These are phyloP conservation scores for Citrullus amarus DNA, from an alignment of 306 rosid species.

Conservation along the genomic window DNA sequence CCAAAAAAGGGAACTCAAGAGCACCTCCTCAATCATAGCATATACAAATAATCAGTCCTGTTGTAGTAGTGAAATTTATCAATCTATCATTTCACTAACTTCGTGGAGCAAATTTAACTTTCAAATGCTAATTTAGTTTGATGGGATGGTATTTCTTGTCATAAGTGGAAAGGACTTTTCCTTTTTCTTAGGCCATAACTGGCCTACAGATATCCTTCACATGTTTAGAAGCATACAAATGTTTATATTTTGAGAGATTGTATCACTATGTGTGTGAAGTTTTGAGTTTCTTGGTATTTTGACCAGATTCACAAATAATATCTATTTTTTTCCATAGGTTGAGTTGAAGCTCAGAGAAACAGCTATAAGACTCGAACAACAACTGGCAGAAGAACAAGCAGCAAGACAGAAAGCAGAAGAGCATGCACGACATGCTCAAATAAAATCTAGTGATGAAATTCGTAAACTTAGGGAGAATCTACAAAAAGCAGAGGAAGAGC, in stretches of 20 bases:
- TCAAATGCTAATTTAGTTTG: background rate
- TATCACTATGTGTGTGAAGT: background rate
- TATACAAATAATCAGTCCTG: too few species aligned
- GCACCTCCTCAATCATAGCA: too few species aligned
- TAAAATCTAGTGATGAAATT: constrained; percentile 53
- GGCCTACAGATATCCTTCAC: background rate
- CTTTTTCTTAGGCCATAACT: background rate
- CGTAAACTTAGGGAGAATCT: constrained; percentile 54
- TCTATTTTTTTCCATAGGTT: constrained; percentile 30
- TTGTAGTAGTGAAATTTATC: background rate
- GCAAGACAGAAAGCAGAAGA: constrained; percentile 32
- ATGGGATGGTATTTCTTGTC: background rate
- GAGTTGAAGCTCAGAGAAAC: constrained; percentile 58
- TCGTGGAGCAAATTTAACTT: background rate
- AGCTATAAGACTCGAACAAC: constrained; percentile 54
- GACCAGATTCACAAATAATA: background rate
- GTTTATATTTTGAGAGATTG: background rate
- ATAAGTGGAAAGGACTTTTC: background rate
- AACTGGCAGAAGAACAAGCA: constrained; percentile 64
- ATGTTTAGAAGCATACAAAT: background rate
- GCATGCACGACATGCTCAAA: constrained; percentile 42
- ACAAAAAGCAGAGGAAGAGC: constrained; percentile 64
- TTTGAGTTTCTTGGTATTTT: background rate
- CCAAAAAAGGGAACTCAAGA: too few species aligned
- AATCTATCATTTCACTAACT: background rate